Conservation (phyloP, 495 filamentous ascomycete species). For the Tetracladium setigerum region DNA sequence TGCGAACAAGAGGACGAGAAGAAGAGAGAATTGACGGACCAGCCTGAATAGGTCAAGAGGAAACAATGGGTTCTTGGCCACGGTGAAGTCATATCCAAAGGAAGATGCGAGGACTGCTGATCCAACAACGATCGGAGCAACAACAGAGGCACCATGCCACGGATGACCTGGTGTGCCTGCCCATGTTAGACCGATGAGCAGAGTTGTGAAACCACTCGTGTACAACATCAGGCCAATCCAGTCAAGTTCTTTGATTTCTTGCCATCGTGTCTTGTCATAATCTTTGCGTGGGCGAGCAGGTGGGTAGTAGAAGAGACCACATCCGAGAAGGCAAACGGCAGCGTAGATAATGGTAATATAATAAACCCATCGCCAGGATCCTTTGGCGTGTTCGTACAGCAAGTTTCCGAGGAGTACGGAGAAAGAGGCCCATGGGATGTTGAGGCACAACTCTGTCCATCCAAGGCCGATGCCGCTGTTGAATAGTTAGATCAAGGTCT, state of each 20-base stretch:
- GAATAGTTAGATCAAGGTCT: too few relatives aligned
- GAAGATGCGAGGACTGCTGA: conserved; percentile 12
- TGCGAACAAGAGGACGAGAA: conserved; percentile 22
- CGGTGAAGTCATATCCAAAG: conserved; percentile 22
- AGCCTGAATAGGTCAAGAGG: conserved; percentile 22
- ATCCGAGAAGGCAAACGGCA: conserved; percentile 20
- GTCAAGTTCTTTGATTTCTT: conserved; percentile 27
- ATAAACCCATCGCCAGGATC: conserved; percentile 14
- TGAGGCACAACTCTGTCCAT: conserved; percentile 13
- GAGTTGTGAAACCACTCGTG: conserved; percentile 22
- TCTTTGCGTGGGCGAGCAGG: conserved; percentile 25
- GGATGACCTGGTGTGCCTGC: conserved; percentile 17
- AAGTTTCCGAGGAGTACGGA: conserved; percentile 12
- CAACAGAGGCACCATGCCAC: conserved; percentile 13
- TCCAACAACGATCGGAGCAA: conserved; percentile 23
- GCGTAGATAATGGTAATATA: conserved; percentile 25
- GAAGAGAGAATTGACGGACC: conserved; percentile 22
- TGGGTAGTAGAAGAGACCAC: conserved; percentile 26
- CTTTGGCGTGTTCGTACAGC: conserved; percentile 11
- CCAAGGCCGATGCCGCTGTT: conserved; percentile 13
- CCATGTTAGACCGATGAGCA: conserved; percentile 23
- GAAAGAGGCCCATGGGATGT: conserved; percentile 14
- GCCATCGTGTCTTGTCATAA: conserved; percentile 14
- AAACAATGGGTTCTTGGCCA: conserved; percentile 24
- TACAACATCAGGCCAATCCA: conserved; percentile 24